Evolutionary conservation across 139 green algal genomes (phyloP), one percentile per base, ranked within the genome.

Genomic region (Spirogloea muscicola): DNA sequence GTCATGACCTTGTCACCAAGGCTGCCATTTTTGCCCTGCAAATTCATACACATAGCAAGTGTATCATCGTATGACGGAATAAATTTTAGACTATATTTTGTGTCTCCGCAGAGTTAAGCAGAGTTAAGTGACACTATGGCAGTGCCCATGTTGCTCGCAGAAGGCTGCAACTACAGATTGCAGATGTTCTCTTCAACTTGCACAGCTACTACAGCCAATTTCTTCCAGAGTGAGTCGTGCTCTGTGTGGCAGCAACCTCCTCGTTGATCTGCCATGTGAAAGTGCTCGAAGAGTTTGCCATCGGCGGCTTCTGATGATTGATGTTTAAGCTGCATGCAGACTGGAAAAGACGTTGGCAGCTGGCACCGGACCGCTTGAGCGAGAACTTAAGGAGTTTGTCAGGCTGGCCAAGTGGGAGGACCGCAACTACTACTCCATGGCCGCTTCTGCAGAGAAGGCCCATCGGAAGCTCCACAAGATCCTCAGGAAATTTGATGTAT

Each of bases 351-450:
- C 77, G 13, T 65, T 97, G 40, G 41, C 62, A 0, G 49, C 77
- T 1, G 70, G 75, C 0, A 83, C 84, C 16, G 73, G 68, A 33
- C 86, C 88, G 0, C 60, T 93, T 3, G 88, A 92, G 57, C 93
- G 96, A 75, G 88, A 96, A 55, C 84, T 98, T 39, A 18, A 31
- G 46, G 93, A 97, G 82, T 96, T 97, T 87, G 91, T 96, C 31
- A 67, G 80, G 55, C 86, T 99, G 57, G 88, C 92, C n/a, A 93
- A 92, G 75, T 99, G 94, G 94, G 94, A 99, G 78, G 92, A 99
- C 84, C 83, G 91, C 5, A 91, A 92, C 39, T 96, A 93, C 84
- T 96, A 97, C 73, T 86, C 90, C 0, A 83, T 96, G 85, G 84
- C 84, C 49, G 64, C 72, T 1, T 86, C 80, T 43, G 68, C 65